phyloP scores from a whole-genome alignment of 768 basidiomycete genomes.

The Albatrellus ellisii region DNA sequence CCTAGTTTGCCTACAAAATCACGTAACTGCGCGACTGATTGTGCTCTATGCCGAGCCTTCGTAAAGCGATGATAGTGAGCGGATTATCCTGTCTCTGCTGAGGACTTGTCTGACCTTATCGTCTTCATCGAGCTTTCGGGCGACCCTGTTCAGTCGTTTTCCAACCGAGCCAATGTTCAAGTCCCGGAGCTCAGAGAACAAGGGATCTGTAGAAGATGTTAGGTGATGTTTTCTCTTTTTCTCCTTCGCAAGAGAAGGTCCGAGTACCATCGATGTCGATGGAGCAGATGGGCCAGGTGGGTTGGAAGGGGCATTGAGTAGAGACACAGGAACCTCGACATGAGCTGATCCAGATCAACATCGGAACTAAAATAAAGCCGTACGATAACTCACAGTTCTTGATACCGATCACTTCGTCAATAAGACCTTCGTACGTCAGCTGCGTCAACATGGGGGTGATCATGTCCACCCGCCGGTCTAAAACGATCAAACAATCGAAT shows the following conservation, averaged over 20 bases:
- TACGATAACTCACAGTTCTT: conserved; percentile 55
- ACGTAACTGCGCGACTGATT: conserved; percentile 81
- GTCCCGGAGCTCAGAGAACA: conserved; percentile 78
- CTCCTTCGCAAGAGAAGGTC: conserved; percentile 50
- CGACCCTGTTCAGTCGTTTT: conserved; percentile 64
- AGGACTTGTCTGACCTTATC: conserved; percentile 79
- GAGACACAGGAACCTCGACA: conserved; percentile 64
- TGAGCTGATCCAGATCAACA: conserved; percentile 36
- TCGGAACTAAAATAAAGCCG: background rate
- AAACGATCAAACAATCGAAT: conserved; percentile 76
- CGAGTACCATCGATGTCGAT: conserved; percentile 28
- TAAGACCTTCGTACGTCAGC: conserved; percentile 89
- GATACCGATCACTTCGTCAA: conserved; percentile 87
- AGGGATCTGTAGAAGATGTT: conserved; percentile 61
- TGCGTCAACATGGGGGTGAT: conserved; percentile 93
- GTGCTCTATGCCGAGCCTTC: conserved; percentile 74
- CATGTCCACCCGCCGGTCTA: conserved; percentile 91
- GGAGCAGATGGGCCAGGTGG: conserved; percentile 22
- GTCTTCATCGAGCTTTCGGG: conserved; percentile 79
- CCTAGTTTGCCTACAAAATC: conserved; percentile 95
- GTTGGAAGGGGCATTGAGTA: conserved; percentile 43
- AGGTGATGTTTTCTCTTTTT: conserved; percentile 86
- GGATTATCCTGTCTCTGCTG: too few species aligned
- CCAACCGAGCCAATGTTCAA: conserved; percentile 89
- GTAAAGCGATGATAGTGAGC: background rate